Percentiles rank a stretch among this genome's conserved stretches.
These are phyloP conservation scores for Sarocladium strictum DNA, from an alignment of 2,329 filamentous ascomycete species.

Conservation along the genomic window DNA sequence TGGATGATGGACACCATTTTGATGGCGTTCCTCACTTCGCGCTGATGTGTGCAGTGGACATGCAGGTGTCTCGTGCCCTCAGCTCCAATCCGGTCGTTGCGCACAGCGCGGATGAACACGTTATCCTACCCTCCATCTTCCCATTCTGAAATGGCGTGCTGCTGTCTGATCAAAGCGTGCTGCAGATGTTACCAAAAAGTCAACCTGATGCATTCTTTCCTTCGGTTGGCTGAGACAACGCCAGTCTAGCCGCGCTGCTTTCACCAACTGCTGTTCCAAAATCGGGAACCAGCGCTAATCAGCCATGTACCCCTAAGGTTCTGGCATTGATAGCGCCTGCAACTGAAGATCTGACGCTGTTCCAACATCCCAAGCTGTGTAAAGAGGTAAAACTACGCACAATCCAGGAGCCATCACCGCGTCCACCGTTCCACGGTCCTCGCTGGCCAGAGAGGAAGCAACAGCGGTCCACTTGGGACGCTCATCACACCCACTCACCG, in stretches of 20 bases:
- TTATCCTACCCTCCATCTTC: background rate
- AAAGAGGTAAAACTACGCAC: too few relatives aligned
- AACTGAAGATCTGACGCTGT: background rate
- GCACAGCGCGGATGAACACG: slow-evolving; percentile 3
- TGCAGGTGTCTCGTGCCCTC: background rate
- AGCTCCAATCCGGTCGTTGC: background rate
- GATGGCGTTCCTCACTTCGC: background rate
- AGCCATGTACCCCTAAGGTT: background rate
- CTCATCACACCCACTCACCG: slow-evolving; percentile 4
- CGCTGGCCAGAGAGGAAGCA: background rate
- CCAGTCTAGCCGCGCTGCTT: slow-evolving; percentile 5
- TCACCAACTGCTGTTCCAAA: background rate
- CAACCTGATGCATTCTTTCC: background rate
- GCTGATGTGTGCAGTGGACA: background rate
- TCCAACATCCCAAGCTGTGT: background rate
- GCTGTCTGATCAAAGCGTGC: background rate
- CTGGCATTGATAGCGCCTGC: too few relatives aligned
- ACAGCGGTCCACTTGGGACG: slow-evolving; percentile 3
- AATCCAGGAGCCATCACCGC: slow-evolving; percentile 2
- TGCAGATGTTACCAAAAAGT: background rate
- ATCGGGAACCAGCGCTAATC: background rate
- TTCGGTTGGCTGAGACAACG: slow-evolving; percentile 6
- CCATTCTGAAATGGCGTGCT: background rate
- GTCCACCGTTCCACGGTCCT: slow-evolving; percentile 1
- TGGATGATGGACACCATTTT: background rate